These are phyloP conservation scores for Cladosporium sp. DNA, from an alignment of 2,329 filamentous ascomycete species.

Conservation along the genomic window DNA sequence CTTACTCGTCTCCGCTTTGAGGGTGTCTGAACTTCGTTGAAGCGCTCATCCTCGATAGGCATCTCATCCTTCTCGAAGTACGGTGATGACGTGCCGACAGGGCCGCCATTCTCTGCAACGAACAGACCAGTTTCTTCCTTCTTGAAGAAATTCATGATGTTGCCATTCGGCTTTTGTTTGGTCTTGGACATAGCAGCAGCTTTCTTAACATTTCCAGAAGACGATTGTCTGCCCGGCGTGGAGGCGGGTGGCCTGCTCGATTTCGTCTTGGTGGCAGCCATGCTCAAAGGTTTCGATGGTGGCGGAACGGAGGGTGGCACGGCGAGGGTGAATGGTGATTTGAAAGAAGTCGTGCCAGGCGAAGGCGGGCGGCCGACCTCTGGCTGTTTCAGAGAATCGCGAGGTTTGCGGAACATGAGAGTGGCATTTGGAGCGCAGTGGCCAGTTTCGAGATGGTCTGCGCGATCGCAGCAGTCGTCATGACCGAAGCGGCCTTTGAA, in stretches of 20 bases:
- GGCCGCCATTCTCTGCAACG: conserved; percentile 27
- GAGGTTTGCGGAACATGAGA: conserved; percentile 53
- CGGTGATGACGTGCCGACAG: not conserved
- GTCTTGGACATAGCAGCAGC: conserved; percentile 31
- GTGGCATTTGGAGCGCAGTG: not conserved
- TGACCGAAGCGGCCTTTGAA: not conserved
- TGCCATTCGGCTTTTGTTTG: conserved; percentile 44
- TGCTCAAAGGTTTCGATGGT: conserved; percentile 25
- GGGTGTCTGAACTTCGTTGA: conserved; percentile 38
- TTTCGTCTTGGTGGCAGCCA: conserved; percentile 22
- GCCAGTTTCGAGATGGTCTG: not conserved
- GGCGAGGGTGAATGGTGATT: conserved; percentile 30
- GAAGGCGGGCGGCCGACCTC: conserved; percentile 49
- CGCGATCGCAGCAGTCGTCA: conserved; percentile 1
- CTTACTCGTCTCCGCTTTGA: conserved; percentile 12
- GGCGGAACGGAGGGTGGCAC: conserved; percentile 26
- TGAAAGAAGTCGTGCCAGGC: conserved; percentile 36
- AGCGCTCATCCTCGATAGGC: conserved; percentile 28
- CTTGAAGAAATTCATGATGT: conserved; percentile 53
- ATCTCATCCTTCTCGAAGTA: conserved; percentile 21
- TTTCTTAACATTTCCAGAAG: conserved; percentile 30
- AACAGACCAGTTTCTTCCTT: conserved; percentile 38
- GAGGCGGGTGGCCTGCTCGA: conserved; percentile 23
- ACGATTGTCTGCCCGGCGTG: conserved; percentile 25
- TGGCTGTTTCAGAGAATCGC: conserved; percentile 38